A percentile compares a stretch with the other conserved stretches of the same genome.
Evolutionary conservation across 768 basidiomycete species (phyloP).

Genomic region (Mrakia hoshinonis): DNA sequence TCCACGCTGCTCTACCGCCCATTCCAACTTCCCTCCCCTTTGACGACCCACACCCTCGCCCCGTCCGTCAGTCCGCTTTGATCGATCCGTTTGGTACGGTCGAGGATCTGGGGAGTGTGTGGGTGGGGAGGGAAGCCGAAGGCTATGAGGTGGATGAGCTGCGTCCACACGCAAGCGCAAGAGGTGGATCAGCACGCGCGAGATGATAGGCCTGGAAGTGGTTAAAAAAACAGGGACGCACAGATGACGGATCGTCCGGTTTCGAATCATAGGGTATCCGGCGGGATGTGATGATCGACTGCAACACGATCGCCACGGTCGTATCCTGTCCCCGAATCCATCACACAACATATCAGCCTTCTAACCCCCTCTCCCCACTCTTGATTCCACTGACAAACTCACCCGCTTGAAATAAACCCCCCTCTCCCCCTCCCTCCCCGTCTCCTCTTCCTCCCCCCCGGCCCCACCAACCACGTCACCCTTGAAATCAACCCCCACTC

Average conservation of each 20-base stretch:
- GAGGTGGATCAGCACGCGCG: not conserved
- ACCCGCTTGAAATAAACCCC: conserved; percentile 15
- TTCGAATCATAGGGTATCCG: conserved; percentile 4
- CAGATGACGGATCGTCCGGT: not conserved
- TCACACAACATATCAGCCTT: not conserved
- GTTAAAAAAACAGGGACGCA: not conserved
- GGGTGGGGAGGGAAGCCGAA: not conserved
- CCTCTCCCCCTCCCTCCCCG: conserved; percentile 2
- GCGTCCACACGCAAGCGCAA: not conserved
- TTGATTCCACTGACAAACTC: not conserved
- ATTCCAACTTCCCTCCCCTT: not conserved
- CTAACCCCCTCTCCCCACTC: not conserved
- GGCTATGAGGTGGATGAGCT: conserved; percentile 2
- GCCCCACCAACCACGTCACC: not conserved
- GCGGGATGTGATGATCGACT: not conserved
- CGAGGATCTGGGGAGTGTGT: not conserved
- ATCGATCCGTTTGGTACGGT: not conserved
- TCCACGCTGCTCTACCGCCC: too few relatives aligned
- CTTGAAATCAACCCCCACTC: conserved; percentile 1
- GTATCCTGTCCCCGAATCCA: conserved; percentile 3
- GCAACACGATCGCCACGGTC: conserved; percentile 6
- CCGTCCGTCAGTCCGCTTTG: not conserved
- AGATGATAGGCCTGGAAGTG: too few relatives aligned
- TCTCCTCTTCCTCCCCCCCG: not conserved
- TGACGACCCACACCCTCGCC: not conserved